Evolutionary conservation across 164 flowering plant species (phyloP).

Genomic region (Hamamelis virginiana): DNA sequence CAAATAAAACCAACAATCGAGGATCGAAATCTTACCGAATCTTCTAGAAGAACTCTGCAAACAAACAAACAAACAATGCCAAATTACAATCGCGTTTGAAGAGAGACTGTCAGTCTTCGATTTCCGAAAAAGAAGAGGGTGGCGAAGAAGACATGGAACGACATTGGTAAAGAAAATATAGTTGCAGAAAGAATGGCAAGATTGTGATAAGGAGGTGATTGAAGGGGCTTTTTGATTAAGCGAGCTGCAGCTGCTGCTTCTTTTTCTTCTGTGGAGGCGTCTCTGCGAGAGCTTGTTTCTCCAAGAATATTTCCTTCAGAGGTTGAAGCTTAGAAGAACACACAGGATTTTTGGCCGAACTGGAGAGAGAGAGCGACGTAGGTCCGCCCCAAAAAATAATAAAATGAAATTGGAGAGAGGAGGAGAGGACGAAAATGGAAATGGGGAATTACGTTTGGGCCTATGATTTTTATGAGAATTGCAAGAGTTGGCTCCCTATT

Average conservation of each 20-base stretch:
- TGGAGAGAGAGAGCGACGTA: background rate
- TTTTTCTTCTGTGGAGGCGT: background rate
- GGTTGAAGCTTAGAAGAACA: slow-evolving; percentile 9
- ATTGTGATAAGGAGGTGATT: slow-evolving; percentile 11
- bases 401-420: slow-evolving; percentile 3
- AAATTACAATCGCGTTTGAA: background rate
- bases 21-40: slow-evolving; percentile 18
- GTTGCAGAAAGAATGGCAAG: slow-evolving; percentile 16
- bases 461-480: background rate
- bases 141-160: background rate
- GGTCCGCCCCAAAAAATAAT: background rate
- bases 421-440: slow-evolving; percentile 14
- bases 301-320: too few species aligned
- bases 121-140: too few species aligned
- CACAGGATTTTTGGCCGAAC: background rate
- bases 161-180: slow-evolving; percentile 4
- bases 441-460: background rate
- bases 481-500: background rate
- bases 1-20: background rate
- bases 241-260: background rate
- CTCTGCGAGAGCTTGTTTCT: background rate
- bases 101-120: background rate
- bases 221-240: background rate
- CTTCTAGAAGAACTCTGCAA: slow-evolving; percentile 15
- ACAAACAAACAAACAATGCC: background rate